phyloP scores from a whole-genome alignment of 139 green algal genomes.

The Klebsormidium nitens region DNA sequence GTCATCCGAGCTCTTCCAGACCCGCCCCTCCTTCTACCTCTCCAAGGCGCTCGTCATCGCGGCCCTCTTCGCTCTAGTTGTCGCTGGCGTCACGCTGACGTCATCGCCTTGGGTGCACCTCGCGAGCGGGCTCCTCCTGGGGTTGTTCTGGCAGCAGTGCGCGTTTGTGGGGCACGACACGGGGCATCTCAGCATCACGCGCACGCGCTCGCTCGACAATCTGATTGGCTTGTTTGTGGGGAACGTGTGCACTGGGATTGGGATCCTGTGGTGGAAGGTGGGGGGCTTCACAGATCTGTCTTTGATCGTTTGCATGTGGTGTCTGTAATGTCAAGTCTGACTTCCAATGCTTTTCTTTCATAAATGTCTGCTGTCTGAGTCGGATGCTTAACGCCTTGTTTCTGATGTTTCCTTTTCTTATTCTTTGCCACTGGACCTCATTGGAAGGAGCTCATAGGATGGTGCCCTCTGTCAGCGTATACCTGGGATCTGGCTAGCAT shows the following conservation, averaged over 20 bases:
- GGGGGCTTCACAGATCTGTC: neutral
- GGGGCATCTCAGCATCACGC: constrained; percentile 41
- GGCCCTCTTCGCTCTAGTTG: neutral
- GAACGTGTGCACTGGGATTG: constrained; percentile 42
- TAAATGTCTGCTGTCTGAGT: neutral
- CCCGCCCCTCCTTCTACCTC: constrained; percentile 8
- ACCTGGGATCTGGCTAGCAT: too few relatives aligned
- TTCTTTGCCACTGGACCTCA: neutral
- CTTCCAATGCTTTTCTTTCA: neutral
- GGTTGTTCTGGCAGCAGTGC: constrained; percentile 40
- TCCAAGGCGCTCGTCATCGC: neutral
- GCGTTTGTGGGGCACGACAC: constrained; percentile 46
- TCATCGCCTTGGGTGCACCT: constrained; percentile 12
- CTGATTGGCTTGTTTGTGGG: constrained; percentile 35
- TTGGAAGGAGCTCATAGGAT: neutral
- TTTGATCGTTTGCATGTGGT: neutral
- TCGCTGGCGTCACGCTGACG: constrained; percentile 13
- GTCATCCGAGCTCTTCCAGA: constrained; percentile 13
- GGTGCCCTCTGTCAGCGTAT: too few relatives aligned
- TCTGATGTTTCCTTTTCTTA: neutral
- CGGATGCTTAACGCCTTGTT: too few relatives aligned
- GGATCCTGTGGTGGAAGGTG: constrained; percentile 48
- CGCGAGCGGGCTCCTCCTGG: constrained; percentile 29
- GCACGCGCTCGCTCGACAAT: constrained; percentile 11
- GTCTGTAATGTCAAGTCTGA: neutral